Evolutionary conservation across 805 yeast species (phyloP).

Genomic region (Spathaspora girioi): DNA sequence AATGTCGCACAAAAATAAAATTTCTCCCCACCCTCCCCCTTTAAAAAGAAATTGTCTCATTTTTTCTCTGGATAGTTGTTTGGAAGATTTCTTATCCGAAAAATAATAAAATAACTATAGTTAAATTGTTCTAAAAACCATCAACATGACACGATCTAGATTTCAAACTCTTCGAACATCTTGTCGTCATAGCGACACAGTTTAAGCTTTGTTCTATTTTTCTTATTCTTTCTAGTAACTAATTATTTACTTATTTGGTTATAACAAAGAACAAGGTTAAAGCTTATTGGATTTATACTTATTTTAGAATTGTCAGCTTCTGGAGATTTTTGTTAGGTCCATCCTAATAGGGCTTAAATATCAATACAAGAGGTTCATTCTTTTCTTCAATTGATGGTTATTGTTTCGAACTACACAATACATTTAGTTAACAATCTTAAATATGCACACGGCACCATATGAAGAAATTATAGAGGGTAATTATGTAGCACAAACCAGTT

Average conservation of each 20-base stretch:
- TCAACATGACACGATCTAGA: neutral
- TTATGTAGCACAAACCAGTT: neutral
- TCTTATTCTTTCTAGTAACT: neutral
- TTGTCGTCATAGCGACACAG: neutral
- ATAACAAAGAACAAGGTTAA: neutral
- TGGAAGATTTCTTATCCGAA: neutral
- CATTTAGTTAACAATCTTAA: neutral
- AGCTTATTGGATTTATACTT: too few relatives aligned
- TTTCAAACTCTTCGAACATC: neutral
- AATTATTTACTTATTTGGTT: neutral
- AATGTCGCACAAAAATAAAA: neutral
- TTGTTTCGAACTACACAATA: neutral
- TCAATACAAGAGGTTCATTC: neutral
- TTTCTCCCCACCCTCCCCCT: neutral
- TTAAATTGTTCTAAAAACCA: neutral
- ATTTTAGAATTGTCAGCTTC: too few relatives aligned
- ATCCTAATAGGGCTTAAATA: neutral
- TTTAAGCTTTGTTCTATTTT: neutral
- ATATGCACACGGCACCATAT: neutral
- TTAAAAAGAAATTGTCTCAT: neutral
- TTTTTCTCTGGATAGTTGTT: neutral
- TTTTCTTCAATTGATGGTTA: neutral
- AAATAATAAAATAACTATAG: neutral
- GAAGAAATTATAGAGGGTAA: neutral
- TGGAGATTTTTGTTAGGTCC: neutral